Evolutionary conservation across 768 basidiomycete genomes (phyloP).

Genomic region (Kwoniella sp.): DNA sequence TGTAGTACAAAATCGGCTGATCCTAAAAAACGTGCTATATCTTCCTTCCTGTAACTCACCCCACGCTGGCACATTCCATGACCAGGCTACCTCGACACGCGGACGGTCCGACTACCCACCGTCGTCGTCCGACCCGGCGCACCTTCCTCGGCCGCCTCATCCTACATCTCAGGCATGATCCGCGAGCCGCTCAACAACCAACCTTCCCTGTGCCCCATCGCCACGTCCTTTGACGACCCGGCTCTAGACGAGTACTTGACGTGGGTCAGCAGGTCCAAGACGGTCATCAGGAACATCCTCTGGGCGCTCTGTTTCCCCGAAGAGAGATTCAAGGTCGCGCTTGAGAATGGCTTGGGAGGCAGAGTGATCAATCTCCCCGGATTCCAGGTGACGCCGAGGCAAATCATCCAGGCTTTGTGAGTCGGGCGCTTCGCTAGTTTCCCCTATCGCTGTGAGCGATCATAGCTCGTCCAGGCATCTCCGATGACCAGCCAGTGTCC

Average conservation of each 20-base stretch:
- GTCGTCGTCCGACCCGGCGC: conserved; percentile 56
- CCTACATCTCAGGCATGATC: conserved; percentile 57
- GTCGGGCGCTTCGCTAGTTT: conserved; percentile 12
- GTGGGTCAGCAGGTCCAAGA: conserved; percentile 63
- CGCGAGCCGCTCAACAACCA: conserved; percentile 54
- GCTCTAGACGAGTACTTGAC: conserved; percentile 60
- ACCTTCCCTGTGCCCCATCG: conserved; percentile 51
- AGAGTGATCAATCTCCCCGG: conserved; percentile 67
- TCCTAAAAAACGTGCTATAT: no score
- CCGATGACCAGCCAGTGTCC: no score
- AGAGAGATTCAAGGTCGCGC: conserved; percentile 56
- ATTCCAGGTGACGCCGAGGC: conserved; percentile 64
- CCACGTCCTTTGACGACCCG: conserved; percentile 42
- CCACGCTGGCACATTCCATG: background rate
- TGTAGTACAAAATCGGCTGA: no score
- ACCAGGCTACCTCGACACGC: conserved; percentile 53
- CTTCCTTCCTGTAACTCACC: background rate
- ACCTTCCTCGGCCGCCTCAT: conserved; percentile 55
- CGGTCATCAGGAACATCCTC: conserved; percentile 64
- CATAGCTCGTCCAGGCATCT: no score
- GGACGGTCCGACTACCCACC: conserved; percentile 54
- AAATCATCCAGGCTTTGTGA: conserved; percentile 63
- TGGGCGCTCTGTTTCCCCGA: conserved; percentile 61
- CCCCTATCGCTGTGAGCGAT: no score
- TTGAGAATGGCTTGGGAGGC: conserved; percentile 39